Base-by-base conservation (phyloP, 345 rosid species). In the Turritis glabra region DNA sequence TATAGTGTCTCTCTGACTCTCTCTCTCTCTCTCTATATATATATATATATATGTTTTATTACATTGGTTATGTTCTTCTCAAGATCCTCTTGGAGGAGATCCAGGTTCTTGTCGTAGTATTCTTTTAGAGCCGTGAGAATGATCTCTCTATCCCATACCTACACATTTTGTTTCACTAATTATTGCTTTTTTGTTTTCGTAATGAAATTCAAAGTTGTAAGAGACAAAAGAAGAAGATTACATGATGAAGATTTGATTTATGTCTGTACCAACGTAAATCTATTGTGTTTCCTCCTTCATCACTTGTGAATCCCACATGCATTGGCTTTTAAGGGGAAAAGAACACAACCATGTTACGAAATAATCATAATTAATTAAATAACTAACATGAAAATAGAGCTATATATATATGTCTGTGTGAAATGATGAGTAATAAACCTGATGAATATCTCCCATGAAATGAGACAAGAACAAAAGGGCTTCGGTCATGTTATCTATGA, bases 111-210 rank as follows among this genome's bases (percentile, higher is more conserved):
- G 15, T 84, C 89, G 13, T 94, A 87, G 80, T 82, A 88, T 58
- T 91, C 96, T 53, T 80, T 75, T 0, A 87, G 79, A 72, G 98
- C 93, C 51, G 90, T 84, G 2, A 87, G 91, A 40, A 94, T 82
- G 40, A 94, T 90, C 79, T 94, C 97, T 83, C 95, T 89, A 15
- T 94, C 97, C 98, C 97, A 94, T 22, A 94, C 96, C 97, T 93
- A 35, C 14, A 71, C 55, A 57, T 56, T 27, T 40, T 40, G 26
- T 53, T 14, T 19, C 62, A 29, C 18, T 71, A 48, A 3, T 71
- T 46, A 46, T 7, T 46, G 7, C 5, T 21, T 3, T 63, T 25
- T 37, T n/a, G 0, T 3, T 3, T 64, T 38, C 4, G 2, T 25
- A 7, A 48, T 40, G 9, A 61, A 10, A 3, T 60, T 52, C 1